A percentile compares a stretch with the other conserved stretches of the same genome.
Conservation (phyloP, 352 stramenopile genomes). For the Globisporangium alternatum region DNA sequence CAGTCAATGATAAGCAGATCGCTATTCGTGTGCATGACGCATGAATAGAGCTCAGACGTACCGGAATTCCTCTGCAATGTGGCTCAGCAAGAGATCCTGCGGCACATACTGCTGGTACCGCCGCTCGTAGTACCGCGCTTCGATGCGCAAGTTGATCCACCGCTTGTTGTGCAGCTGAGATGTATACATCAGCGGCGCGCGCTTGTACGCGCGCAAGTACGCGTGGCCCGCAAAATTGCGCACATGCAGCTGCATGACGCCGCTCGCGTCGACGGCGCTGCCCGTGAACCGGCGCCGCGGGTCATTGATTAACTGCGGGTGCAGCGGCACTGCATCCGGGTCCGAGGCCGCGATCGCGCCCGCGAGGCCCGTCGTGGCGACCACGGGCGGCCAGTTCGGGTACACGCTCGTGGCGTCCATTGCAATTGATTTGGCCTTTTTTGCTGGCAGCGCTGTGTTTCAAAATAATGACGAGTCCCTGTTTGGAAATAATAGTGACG, state of each 20-base stretch:
- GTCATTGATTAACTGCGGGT: conserved; percentile 50
- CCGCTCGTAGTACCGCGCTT: conserved; percentile 31
- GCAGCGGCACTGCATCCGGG: conserved; percentile 50
- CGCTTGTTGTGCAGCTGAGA: conserved; percentile 1
- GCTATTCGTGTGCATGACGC: no score
- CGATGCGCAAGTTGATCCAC: not conserved
- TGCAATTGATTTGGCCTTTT: conserved; percentile 1
- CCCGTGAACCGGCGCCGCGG: conserved; percentile 29
- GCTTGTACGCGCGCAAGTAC: conserved; percentile 49
- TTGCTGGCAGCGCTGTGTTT: not conserved
- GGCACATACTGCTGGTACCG: conserved; percentile 50
- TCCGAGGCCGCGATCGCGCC: conserved; percentile 38
- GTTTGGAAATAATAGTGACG: not conserved
- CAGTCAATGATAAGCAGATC: not conserved
- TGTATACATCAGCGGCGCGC: conserved; percentile 23
- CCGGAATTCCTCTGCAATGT: conserved; percentile 31
- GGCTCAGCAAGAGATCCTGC: conserved; percentile 35
- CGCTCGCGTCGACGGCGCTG: conserved; percentile 45
- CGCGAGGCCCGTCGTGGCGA: conserved; percentile 46
- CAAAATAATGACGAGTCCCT: not conserved
- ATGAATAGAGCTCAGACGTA: conserved; percentile 18
- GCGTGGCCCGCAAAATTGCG: conserved; percentile 55
- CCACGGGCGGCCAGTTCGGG: conserved; percentile 47
- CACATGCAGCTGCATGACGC: conserved; percentile 45
- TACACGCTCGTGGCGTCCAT: conserved; percentile 66